Base-by-base conservation (phyloP, 169 alveolate species). In the Cryptosporidium felis region DNA sequence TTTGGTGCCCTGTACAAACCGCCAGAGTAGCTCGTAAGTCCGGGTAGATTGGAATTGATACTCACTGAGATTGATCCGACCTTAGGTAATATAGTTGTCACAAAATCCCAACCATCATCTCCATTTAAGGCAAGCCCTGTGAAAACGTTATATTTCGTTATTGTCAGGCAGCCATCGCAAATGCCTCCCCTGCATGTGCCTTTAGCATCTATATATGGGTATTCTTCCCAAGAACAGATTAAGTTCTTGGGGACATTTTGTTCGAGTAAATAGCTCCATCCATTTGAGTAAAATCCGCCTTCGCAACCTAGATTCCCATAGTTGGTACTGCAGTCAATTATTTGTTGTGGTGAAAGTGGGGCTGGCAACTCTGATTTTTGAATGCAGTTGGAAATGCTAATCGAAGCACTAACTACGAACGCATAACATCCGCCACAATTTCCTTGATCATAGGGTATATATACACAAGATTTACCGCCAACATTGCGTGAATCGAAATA, bases 201-300 rank as follows among this genome's bases (percentile, higher is more conserved):
- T 8, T n/a, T 0, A 2, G 53, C 21, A 10, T 74, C 85, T 5
- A 53, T 18, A 56, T 74, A 74, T 53, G 85, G 85, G 32, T 74
- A 74, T 40, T 74, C 67, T 6, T 74, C 56, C 85, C 85, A 74
- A 5, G 74, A 53, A 21, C 85, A 74, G 38, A 74, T 51, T 28
- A n/a, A 53, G 14, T 74, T 74, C 12, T 18, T 32, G 10, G 85
- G 67, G 1, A 36, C 21, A 38, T 74, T 74, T 36, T 40, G 36
- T 58, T 49, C 65, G 3, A 74, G 59, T 12, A 56, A 23, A 38
- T 74, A 74, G 40, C 85, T 74, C 85, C 85, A 74, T 2, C 74
- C 65, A 38, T 74, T 74, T 0, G 85, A 49, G 40, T 74, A 74
- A 38, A 74, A 74, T n/a, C 85, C 85, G n/a, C 85, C 85, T 53